A percentile compares a stretch with the other conserved stretches of the same genome.
These are phyloP conservation scores for Yamadazyma aaseri DNA, from an alignment of 1,139 yeast genomes.

Conservation along the genomic window DNA sequence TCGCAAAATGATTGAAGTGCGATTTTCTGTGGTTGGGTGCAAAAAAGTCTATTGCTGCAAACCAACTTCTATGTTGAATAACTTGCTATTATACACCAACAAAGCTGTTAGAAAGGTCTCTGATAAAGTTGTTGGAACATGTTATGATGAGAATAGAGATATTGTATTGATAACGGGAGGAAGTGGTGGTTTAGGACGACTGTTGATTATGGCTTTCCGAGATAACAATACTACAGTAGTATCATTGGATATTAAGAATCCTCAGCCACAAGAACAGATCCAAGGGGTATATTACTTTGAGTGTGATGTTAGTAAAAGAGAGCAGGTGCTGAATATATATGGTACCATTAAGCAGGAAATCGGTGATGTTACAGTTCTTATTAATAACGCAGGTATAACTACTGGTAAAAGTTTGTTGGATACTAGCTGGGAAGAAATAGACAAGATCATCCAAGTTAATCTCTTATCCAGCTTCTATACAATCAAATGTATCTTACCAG, in stretches of 20 bases:
- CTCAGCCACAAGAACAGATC: slow-evolving; percentile 27
- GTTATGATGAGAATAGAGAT: slow-evolving; percentile 51
- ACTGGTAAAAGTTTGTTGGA: slow-evolving; percentile 58
- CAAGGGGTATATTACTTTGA: slow-evolving; percentile 51
- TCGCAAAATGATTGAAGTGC: neutral
- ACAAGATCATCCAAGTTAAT: slow-evolving; percentile 61
- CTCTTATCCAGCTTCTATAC: slow-evolving; percentile 69
- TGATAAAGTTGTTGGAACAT: slow-evolving; percentile 46
- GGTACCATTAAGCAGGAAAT: slow-evolving; percentile 40
- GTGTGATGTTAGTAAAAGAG: slow-evolving; percentile 66
- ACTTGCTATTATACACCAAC: slow-evolving; percentile 20
- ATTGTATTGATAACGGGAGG: slow-evolving; percentile 85
- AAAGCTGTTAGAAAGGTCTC: slow-evolving; percentile 30
- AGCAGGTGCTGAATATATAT: slow-evolving; percentile 38
- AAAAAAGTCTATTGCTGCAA: neutral
- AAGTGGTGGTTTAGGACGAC: slow-evolving; percentile 68
- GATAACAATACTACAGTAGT: slow-evolving; percentile 39
- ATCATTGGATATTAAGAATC: slow-evolving; percentile 58
- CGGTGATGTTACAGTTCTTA: slow-evolving; percentile 63
- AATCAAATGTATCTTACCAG: slow-evolving; percentile 68
- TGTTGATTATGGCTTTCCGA: slow-evolving; percentile 38
- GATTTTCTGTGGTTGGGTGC: neutral
- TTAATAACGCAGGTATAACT: slow-evolving; percentile 83
- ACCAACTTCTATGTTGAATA: slow-evolving; percentile 9
- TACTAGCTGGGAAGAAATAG: slow-evolving; percentile 56